Conservation (phyloP, 495 filamentous ascomycete genomes). For the Xylaria intraflava region DNA sequence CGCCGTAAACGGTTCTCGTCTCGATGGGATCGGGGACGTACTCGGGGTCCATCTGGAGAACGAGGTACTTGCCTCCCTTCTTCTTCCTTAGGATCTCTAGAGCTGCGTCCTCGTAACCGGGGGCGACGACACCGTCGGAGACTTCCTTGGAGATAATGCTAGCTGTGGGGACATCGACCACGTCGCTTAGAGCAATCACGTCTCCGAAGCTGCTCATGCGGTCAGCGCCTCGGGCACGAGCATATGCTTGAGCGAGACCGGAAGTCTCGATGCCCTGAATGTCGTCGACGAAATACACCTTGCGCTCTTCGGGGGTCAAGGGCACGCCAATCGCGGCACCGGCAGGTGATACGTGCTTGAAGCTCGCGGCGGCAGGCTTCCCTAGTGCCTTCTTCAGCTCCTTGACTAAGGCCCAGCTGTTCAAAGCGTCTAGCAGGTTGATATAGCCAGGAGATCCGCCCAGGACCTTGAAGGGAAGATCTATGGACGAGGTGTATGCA, state of each 20-base stretch:
- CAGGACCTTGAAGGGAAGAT: slow-evolving; percentile 95
- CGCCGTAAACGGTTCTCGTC: slow-evolving; percentile 78
- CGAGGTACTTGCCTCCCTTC: slow-evolving; percentile 94
- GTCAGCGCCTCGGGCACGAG: slow-evolving; percentile 88
- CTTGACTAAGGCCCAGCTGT: slow-evolving; percentile 94
- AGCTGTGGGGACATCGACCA: slow-evolving; percentile 83
- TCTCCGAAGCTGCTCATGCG: slow-evolving; percentile 97
- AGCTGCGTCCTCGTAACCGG: slow-evolving; percentile 74
- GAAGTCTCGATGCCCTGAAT: slow-evolving; percentile 82
- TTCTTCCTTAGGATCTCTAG: slow-evolving; percentile 93
- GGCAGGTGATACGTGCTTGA: slow-evolving; percentile 98
- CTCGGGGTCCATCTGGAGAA: slow-evolving; percentile 86
- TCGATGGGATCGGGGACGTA: slow-evolving; percentile 74
- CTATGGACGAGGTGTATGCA: slow-evolving; percentile 62
- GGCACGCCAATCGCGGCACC: slow-evolving; percentile 90
- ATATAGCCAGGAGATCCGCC: slow-evolving; percentile 90
- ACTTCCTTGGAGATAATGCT: slow-evolving; percentile 97
- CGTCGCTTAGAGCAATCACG: slow-evolving; percentile 84
- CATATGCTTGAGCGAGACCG: slow-evolving; percentile 85
- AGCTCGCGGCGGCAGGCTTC: slow-evolving; percentile 89
- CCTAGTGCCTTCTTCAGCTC: slow-evolving; percentile 84
- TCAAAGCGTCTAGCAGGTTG: slow-evolving; percentile 93
- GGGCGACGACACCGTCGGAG: slow-evolving; percentile 91
- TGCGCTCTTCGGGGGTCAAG: slow-evolving; percentile 77
- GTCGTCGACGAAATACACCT: slow-evolving; percentile 97